Conservation (phyloP, 1,139 yeast genomes). For the Blastobotrys niveus region DNA sequence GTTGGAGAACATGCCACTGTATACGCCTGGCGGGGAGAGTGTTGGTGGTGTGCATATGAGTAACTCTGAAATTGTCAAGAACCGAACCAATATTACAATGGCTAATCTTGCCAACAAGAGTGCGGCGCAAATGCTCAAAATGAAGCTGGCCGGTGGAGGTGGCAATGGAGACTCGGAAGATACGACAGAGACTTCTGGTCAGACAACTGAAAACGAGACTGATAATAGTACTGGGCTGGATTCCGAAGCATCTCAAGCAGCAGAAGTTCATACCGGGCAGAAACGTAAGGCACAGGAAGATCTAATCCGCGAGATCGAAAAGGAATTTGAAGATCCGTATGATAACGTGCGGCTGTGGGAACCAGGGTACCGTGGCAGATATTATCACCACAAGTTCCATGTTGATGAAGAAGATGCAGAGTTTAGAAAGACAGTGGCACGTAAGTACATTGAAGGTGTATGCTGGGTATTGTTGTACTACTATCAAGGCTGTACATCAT, state of each 20-base stretch:
- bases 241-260: constrained; percentile 1
- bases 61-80: constrained; percentile 67
- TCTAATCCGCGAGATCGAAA: constrained; percentile 9
- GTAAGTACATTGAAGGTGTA: constrained; percentile 83
- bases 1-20: constrained; percentile 68
- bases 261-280: constrained; percentile 12
- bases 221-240: constrained; percentile 12
- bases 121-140: constrained; percentile 63
- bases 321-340: constrained; percentile 32
- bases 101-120: constrained; percentile 71
- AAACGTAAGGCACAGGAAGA: constrained; percentile 15
- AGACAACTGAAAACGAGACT: constrained; percentile 25
- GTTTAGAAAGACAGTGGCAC: constrained; percentile 57
- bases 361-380: constrained; percentile 79
- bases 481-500: constrained; percentile 96
- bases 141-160: constrained; percentile 27
- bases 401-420: constrained; percentile 52
- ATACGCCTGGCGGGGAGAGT: constrained; percentile 61
- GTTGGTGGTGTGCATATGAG: constrained; percentile 64
- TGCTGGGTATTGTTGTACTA: constrained; percentile 92
- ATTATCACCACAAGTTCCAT: constrained; percentile 71
- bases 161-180: not conserved
- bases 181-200: constrained; percentile 27
- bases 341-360: constrained; percentile 74
- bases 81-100: constrained; percentile 59